phyloP scores from a whole-genome alignment of 805 yeast species.

The Cyberlindnera petersonii region DNA sequence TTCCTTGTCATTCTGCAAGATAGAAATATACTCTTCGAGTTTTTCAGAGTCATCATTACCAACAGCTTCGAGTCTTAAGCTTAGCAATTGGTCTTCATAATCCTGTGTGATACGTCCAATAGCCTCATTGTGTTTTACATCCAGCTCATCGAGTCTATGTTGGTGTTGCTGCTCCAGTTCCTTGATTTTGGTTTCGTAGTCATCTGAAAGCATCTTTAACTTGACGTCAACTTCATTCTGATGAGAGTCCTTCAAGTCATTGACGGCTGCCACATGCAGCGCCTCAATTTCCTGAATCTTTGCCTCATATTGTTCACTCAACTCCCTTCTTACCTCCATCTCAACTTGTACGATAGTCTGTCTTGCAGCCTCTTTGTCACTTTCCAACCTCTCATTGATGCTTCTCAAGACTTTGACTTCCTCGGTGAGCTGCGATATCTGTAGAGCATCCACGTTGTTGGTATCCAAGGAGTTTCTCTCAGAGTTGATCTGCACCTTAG shows the following conservation, averaged over 20 bases:
- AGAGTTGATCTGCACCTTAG: conserved; percentile 21
- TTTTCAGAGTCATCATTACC: conserved; percentile 1
- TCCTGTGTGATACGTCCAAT: not conserved
- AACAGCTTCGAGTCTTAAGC: not conserved
- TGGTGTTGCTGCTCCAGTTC: conserved; percentile 19
- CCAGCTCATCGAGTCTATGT: not conserved
- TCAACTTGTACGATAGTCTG: conserved; percentile 24
- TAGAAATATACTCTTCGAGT: conserved; percentile 1
- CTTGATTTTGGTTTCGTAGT: conserved; percentile 31
- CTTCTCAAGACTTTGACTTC: conserved; percentile 21
- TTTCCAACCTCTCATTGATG: conserved; percentile 18
- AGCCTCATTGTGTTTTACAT: not conserved
- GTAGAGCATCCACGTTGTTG: conserved; percentile 4
- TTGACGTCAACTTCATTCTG: conserved; percentile 29
- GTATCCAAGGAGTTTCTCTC: conserved; percentile 22
- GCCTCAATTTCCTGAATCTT: conserved; percentile 36
- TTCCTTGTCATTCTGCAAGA: conserved; percentile 1
- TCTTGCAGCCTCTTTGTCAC: conserved; percentile 25
- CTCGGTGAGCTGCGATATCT: conserved; percentile 13
- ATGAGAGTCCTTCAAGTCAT: conserved; percentile 30
- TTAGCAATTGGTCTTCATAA: not conserved
- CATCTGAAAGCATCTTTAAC: conserved; percentile 29
- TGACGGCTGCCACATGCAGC: conserved; percentile 31
- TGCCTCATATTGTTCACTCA: conserved; percentile 30
- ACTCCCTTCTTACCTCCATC: conserved; percentile 29